Evolutionary conservation across 768 basidiomycete genomes (phyloP).

Genomic region (Lyophyllum shimeji): DNA sequence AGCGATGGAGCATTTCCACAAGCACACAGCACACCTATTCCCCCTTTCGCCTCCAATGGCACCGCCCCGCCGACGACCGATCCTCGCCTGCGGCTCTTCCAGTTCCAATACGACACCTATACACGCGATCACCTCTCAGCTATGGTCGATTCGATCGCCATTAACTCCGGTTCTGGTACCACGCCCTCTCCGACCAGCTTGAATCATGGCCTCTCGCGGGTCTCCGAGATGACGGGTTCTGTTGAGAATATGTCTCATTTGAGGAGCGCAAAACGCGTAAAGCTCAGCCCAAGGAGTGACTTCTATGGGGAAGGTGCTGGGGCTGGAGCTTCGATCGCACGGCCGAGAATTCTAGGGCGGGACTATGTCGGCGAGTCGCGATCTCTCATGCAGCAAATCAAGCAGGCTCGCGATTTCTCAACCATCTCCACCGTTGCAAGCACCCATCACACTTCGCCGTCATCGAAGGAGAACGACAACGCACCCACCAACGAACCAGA

Average conservation of each 20-base stretch:
- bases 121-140: conserved; percentile 93
- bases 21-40: conserved; percentile 63
- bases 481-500: conserved; percentile 10
- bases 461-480: conserved; percentile 12
- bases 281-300: conserved; percentile 69
- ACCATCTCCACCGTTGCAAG: conserved; percentile 66
- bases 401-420: conserved; percentile 74
- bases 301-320: conserved; percentile 53
- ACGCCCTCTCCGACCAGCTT: conserved; percentile 49
- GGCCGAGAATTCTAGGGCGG: conserved; percentile 46
- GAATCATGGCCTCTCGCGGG: conserved; percentile 42
- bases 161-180: conserved; percentile 57
- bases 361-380: conserved; percentile 80
- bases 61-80: conserved; percentile 52
- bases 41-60: conserved; percentile 26
- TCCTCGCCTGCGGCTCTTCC: conserved; percentile 82
- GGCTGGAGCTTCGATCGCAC: conserved; percentile 44
- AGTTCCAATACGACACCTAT: conserved; percentile 94
- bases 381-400: conserved; percentile 79
- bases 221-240: conserved; percentile 42
- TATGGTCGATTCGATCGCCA: conserved; percentile 92
- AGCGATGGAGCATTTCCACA: conserved; percentile 38
- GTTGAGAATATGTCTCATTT: conserved; percentile 49
- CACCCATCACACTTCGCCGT: conserved; percentile 29
- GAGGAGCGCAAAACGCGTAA: conserved; percentile 78